A percentile compares a stretch with the other conserved stretches of the same genome.
Conservation (phyloP, 257 asterid species). For the Phtheirospermum japonicum region DNA sequence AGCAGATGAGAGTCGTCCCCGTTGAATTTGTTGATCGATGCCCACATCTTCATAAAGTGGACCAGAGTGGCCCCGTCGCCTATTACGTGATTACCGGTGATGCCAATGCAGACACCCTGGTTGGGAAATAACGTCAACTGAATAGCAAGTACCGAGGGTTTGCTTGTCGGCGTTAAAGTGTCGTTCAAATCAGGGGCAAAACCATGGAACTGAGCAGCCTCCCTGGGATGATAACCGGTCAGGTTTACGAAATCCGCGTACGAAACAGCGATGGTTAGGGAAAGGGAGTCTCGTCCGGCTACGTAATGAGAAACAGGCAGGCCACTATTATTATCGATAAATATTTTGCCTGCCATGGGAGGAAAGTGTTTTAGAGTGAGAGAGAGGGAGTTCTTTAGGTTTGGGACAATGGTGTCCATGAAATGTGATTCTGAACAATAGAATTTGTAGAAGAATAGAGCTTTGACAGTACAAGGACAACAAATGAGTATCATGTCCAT, state of each 20-base stretch:
- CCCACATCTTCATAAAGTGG: not conserved
- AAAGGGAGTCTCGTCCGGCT: not conserved
- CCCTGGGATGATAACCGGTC: not conserved
- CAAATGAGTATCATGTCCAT: too few relatives aligned
- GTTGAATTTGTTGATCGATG: not conserved
- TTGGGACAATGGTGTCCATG: not conserved
- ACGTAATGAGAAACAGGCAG: conserved; percentile 10
- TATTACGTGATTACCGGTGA: not conserved
- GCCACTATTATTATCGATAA: too few relatives aligned
- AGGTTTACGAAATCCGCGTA: conserved; percentile 1
- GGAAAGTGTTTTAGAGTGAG: conserved; percentile 14
- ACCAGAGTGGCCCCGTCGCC: not conserved
- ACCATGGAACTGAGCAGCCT: not conserved
- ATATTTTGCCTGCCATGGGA: conserved; percentile 7
- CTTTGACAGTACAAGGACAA: too few relatives aligned
- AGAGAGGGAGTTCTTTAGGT: conserved; percentile 22
- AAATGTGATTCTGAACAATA: not conserved
- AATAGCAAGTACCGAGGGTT: not conserved
- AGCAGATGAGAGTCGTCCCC: not conserved
- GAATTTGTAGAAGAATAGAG: too few relatives aligned
- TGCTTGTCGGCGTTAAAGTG: not conserved
- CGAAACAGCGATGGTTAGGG: conserved; percentile 16
- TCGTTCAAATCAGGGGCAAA: not conserved
- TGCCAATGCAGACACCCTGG: not conserved
- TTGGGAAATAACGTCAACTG: not conserved